phyloP scores from a whole-genome alignment of 176 grass and related monocot genomes.

The Secale cereale region DNA sequence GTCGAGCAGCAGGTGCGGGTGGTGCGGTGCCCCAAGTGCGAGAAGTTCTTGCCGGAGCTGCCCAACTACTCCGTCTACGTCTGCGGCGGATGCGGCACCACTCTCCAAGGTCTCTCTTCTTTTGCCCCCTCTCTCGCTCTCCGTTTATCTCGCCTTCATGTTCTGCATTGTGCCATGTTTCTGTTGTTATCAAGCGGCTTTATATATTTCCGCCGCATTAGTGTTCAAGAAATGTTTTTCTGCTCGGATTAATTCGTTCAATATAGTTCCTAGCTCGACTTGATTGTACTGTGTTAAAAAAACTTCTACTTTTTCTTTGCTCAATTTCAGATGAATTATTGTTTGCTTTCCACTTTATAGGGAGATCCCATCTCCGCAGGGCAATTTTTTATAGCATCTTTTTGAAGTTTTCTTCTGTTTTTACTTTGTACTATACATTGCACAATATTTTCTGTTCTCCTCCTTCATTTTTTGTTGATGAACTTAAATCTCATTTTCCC shows the following conservation, averaged over 20 bases:
- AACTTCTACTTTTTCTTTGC: no score
- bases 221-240: not conserved
- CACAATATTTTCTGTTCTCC: not conserved
- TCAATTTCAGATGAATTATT: no score
- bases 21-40: constrained; percentile 67
- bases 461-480: not conserved
- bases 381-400: not conserved
- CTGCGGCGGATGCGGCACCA: constrained; percentile 17
- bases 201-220: not conserved
- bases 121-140: not conserved
- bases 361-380: not conserved
- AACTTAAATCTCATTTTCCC: not conserved
- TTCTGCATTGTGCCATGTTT: not conserved
- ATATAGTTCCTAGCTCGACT: not conserved
- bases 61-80: constrained; percentile 84
- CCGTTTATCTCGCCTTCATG: not conserved
- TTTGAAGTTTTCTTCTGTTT: not conserved
- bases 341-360: not conserved
- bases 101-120: not conserved
- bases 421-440: not conserved
- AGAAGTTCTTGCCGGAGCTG: constrained; percentile 90
- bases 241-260: not conserved
- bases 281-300: no score
- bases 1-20: constrained; percentile 25
- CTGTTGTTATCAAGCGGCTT: not conserved